Base-by-base conservation (phyloP, 2,329 filamentous ascomycete species). In the Teratosphaeria nubilosa region DNA sequence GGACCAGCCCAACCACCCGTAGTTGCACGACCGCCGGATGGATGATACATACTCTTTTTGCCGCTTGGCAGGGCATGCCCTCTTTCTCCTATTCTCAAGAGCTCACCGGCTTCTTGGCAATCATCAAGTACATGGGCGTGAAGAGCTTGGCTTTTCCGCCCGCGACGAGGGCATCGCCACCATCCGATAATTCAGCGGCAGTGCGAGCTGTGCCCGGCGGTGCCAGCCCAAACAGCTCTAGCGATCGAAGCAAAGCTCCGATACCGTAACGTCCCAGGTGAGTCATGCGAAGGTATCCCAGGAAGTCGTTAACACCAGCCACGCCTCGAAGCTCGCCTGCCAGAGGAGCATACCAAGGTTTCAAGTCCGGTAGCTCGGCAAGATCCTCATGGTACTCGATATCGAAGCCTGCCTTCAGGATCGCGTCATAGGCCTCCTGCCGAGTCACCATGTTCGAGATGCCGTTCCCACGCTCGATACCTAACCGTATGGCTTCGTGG, bases 381-480 rank as follows among this genome's bases (percentile, higher is more conserved):
- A 67, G 60, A 58, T 71, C 65, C 54, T 71, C 69, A 11, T 66
- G 63, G 41, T 65, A 58, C 34, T 64, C 57, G 4, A 70, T 54
- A 2, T 60, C 59, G 37, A 72, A 70, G 1, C 69, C 69, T 0
- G 66, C 66, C 10, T 53, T 59, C 22, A 57, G 34, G 53, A 71
- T 62, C 1, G 66, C 64, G 5, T 55, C 54, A 2, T 66, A 45
- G 5, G 66, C 67, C 24, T 64, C 58, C 10, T 56, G 53, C 13
- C 58, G 57, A 2, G 63, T 63, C n/a, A 57, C 60, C 63, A 72
- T 60, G 51, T 66, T 67, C 9, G 60, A 56, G 41, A 72, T 62
- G 5, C 62, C 68, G 51, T 69, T 66, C 24, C 69, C 69, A 5
- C 64, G 58, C 53, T 72, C 69, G 25, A 72, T 65, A 1, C 61